Conservation (phyloP, 257 asterid genomes). For the Eucommia ulmoides region DNA sequence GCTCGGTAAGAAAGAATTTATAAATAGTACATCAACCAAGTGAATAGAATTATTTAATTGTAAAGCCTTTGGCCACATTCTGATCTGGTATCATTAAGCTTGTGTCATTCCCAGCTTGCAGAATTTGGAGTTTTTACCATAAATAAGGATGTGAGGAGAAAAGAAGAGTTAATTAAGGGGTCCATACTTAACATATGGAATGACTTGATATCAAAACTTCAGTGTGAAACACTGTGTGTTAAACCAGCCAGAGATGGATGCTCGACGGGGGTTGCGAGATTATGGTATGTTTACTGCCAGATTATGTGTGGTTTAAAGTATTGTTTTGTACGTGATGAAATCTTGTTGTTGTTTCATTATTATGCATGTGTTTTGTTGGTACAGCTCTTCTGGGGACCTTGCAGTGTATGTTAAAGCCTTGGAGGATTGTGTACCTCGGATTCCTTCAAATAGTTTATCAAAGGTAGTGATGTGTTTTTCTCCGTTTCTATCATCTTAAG, state of each 20-base stretch:
- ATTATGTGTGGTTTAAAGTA: background rate
- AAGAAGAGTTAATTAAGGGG: slow-evolving; percentile 37
- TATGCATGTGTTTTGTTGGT: slow-evolving; percentile 10
- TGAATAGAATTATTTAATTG: no score
- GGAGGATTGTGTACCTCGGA: slow-evolving; percentile 42
- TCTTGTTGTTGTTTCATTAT: slow-evolving; percentile 1
- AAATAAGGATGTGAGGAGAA: slow-evolving; percentile 46
- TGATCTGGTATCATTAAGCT: slow-evolving; percentile 1
- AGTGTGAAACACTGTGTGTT: slow-evolving; percentile 48
- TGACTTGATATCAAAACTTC: slow-evolving; percentile 57
- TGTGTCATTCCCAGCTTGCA: slow-evolving; percentile 36
- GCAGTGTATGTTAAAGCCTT: slow-evolving; percentile 49
- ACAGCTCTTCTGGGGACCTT: slow-evolving; percentile 62
- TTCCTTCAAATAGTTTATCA: slow-evolving; percentile 74
- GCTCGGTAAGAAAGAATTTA: no score
- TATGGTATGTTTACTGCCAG: slow-evolving; percentile 44
- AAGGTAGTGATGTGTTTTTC: slow-evolving; percentile 39
- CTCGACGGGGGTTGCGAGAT: slow-evolving; percentile 88
- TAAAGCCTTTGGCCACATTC: background rate
- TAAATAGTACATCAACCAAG: no score
- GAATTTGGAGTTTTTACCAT: slow-evolving; percentile 71
- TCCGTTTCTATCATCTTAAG: no score
- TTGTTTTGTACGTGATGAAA: background rate
- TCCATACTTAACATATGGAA: slow-evolving; percentile 41
- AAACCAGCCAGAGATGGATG: slow-evolving; percentile 96